A percentile compares a stretch with the other conserved stretches of the same genome.
Conservation (phyloP, 1,139 yeast species). For the Yamadazyma blattariae region DNA sequence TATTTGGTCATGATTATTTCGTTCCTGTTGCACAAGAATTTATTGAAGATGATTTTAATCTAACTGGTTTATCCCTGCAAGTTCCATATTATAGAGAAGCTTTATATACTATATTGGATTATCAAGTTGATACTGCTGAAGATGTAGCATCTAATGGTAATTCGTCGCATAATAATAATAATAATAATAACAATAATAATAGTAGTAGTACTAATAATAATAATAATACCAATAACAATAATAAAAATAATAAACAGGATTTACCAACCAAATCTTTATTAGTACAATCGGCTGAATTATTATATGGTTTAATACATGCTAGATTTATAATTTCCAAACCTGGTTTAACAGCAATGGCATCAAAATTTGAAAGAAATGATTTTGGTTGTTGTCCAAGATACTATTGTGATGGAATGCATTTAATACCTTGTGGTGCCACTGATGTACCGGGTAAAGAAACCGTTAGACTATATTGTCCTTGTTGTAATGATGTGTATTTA, state of each 20-base stretch:
- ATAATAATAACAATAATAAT: constrained; percentile 5
- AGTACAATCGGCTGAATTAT: constrained; percentile 85
- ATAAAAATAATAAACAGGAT: constrained; percentile 26
- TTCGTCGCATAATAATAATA: constrained; percentile 55
- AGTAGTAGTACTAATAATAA: constrained; percentile 56
- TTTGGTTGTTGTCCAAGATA: constrained; percentile 93
- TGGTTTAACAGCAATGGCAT: constrained; percentile 94
- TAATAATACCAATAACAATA: constrained; percentile 3
- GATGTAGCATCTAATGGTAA: constrained; percentile 23
- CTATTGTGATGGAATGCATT: constrained; percentile 86
- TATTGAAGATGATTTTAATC: constrained; percentile 93
- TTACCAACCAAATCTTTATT: constrained; percentile 71
- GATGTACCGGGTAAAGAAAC: constrained; percentile 92
- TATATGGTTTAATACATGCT: constrained; percentile 93
- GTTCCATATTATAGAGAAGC: constrained; percentile 95
- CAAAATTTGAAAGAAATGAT: constrained; percentile 82
- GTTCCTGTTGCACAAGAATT: constrained; percentile 92
- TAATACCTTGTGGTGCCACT: constrained; percentile 88
- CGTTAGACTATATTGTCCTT: constrained; percentile 88
- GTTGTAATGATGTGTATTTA: constrained; percentile 86
- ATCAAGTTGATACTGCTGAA: constrained; percentile 78
- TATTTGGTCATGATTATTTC: constrained; percentile 89
- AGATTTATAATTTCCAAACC: constrained; percentile 85
- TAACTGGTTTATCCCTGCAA: constrained; percentile 81
- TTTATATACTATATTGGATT: constrained; percentile 74